phyloP scores from a whole-genome alignment of 176 grass and related monocot genomes.

The Avena sativa region DNA sequence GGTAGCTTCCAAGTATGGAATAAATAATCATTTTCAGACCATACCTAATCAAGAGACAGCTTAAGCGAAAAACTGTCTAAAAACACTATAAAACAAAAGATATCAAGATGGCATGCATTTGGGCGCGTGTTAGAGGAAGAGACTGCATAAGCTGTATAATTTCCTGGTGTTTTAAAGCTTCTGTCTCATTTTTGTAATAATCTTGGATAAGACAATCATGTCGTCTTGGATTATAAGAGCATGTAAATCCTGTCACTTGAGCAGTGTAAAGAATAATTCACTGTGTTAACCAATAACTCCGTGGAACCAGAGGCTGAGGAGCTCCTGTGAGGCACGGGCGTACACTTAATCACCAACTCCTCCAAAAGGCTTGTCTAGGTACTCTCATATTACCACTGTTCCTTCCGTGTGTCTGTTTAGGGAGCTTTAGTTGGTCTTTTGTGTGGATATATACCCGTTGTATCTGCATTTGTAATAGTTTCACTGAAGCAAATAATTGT shows the following conservation, averaged over 20 bases:
- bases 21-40: background rate
- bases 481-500: background rate
- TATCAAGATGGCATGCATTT: no score
- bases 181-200: background rate
- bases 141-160: background rate
- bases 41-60: background rate
- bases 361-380: background rate
- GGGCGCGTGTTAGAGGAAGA: background rate
- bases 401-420: background rate
- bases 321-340: no score
- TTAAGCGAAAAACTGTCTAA: no score
- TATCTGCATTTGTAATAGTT: background rate
- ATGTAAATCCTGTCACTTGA: no score
- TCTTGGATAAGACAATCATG: background rate
- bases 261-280: no score
- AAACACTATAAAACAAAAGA: no score
- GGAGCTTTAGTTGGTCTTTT: background rate
- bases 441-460: background rate
- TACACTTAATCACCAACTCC: no score
- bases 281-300: no score
- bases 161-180: background rate
- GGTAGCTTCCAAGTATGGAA: background rate
- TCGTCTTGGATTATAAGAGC: no score
- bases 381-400: background rate
- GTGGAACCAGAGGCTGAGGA: no score